Evolutionary conservation across 1,139 yeast genomes (phyloP), one percentile per base, ranked within the genome.

Genomic region (Nadsonia starkeyi-henricii): DNA sequence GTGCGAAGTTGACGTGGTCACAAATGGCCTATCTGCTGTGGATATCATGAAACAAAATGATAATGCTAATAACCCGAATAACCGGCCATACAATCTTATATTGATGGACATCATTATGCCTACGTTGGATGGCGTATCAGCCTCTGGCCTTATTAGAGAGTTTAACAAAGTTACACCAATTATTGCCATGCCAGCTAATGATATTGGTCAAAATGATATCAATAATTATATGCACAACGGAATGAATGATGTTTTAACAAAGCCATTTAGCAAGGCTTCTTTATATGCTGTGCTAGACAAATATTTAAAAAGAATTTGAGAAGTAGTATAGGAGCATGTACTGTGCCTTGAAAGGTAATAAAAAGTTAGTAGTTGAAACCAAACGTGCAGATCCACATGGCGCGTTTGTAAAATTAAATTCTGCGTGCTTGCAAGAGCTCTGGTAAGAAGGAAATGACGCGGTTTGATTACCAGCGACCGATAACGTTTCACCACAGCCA

Each of bases 61-160:
- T 76, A 42, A 39, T 33, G 15, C 39, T 15, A 33, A 8, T 33
- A n/a, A 50, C 76, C 78, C 39, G 77, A 79, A 57, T 17, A n/a
- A 17, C 48, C n/a, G 17, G 17, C 15, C 17, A 3, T 88, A 82
- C 60, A 95, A 88, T 62, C 68, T 88, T 51, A 94, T 89, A 1
- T 68, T 89, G 48, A 86, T 89, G 95, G 96, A 88, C 65, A 85
- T 85, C 48, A 94, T 89, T 21, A 84, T 89, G 91, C 96, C 96
- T 1, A 85, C 85, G 61, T 69, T 89, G 49, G 96, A 89, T 63
- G 97, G 97, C 45, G 94, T 95, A 7, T 81, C 94, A 1, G 95
- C 96, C 1, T 82, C 96, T 1, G 80, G 86, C 47, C 79, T 86
- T 43, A 86, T 89, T 51, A 72, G 96, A 55, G 78, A 83, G 19